Base-by-base conservation (phyloP, 1,139 yeast species). In the Geotrichum aggregatum region DNA sequence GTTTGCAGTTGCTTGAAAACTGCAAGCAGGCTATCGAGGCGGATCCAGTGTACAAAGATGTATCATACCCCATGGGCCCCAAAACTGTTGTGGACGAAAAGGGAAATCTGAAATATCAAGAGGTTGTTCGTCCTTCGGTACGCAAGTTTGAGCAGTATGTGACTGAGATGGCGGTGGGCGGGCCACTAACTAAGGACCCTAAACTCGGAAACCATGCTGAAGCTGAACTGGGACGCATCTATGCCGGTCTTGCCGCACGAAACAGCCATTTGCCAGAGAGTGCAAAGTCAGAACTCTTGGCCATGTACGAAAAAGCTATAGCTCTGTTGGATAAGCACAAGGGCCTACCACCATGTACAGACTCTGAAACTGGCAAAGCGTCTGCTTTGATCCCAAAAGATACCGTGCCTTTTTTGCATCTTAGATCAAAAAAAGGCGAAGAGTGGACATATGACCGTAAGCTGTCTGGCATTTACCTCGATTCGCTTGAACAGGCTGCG, bases 61-160 rank as follows among this genome's bases (percentile, higher is more conserved):
- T 92, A 59, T 78, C 87, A 55, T 84, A 83, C 67, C 96, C 96
- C 67, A 87, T 96, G 52, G 97, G 95, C 60, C 98, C 98, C 62
- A 83, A 86, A 71, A 92, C 98, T 49, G 76, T 80, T 49, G 84
- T 92, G 62, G 95, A 87, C 65, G 79, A 82, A 59, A 88, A 84
- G 75, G 98, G 98, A 73, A 86, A 83, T 68, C 79, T 92, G 66
- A 77, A 76, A 56, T 92, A 88, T 72, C 77, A 81, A 58, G 98
- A 92, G 75, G 84, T 79, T 57, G 83, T 88, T 68, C 86, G 96
- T 71, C 88, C 92, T 46, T 79, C 92, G 55, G 95, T 89, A 59
- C 84, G 98, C 74, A 92, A 92, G 71, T 80, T 92, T 60, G 97
- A 94, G 73, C 95, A 91, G 69, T 92, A 92, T 67, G 98, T 92